Evolutionary conservation across 305 asterid genomes (phyloP), one percentile per base, ranked within the genome.

Genomic region (Rubia tinctorum): DNA sequence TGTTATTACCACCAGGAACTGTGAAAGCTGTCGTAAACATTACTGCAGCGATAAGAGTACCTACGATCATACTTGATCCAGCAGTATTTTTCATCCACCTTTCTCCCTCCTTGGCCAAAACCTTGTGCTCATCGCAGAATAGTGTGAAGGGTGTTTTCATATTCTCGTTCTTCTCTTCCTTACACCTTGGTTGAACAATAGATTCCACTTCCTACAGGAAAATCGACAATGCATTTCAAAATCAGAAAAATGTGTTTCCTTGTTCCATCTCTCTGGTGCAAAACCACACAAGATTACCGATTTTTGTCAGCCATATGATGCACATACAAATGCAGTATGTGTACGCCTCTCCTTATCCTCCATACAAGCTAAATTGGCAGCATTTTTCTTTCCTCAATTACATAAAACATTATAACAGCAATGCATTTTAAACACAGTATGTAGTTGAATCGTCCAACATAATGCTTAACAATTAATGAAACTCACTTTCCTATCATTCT

Each of bases 1-100:
- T 68, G 8, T 73, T 45, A n/a, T 78, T 84, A 7, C 87, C 90
- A 9, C 92, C 88, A 2, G 88, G 92, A 2, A 82, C 84, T 0
- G 90, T 84, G 58, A 85, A 84, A 2, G 83, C 81, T 14, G 92
- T 83, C 0, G 92, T 82, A 37, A 85, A 85, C 83, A 79, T 82
- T 44, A 85, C 86, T 2, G 92, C 86, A 3, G 86, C 68, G 25
- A 85, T 82, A 9, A 85, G 82, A 6, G 89, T 75, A 6, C 84
- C 88, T 0, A 86, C 84, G 18, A 85, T 77, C 86, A 84, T 81
- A 71, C 87, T 80, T 10, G 86, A 84, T 43, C 80, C 82, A 4
- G 88, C 84, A 0, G 90, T 85, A 77, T 62, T 75, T 55, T 84
- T 86, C 92, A 82, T 84, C 92, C 92, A 88, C 30, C 66, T 75